Evolutionary conservation across 2,329 filamentous ascomycete species (phyloP), one percentile per base, ranked within the genome.

Genomic region (Lasiodiplodia citricola): DNA sequence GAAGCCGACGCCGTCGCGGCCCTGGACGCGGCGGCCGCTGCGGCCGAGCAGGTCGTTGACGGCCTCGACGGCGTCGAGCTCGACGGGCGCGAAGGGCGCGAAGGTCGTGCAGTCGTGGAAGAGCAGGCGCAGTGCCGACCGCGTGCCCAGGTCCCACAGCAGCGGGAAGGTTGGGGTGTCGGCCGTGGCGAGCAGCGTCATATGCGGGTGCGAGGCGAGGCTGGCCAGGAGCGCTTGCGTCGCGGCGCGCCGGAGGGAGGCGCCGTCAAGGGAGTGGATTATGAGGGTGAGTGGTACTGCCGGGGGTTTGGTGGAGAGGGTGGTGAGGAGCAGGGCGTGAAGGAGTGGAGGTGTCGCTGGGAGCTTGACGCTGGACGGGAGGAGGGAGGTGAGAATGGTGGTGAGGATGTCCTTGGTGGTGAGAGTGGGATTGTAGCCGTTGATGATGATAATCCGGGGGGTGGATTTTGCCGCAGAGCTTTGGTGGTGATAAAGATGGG

Each of bases 41-140:
- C 93, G 89, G 57, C 94, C 94, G 0, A 98, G 87, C 0, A 97
- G 86, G 74, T 92, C 90, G 78, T 97, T 92, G 16, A 98, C 94
- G 71, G 94, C 92, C 77, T 98, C 94, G 3, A 98, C 93, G 2
- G 92, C 89, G 75, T 97, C 93, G 8, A 93, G 82, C 78, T 97
- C 94, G 52, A 23, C 25, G 3, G 56, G 63, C 13, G 87, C 85
- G 73, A 92, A 93, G 0, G 92, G 86, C 0, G 87, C 85, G 76
- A 97, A 97, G 0, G 96, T 98, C 0, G 96, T 98, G 75, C 91
- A 91, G 81, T 99, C 94, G 82, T 99, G 96, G 80, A 96, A 97
- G 35, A 93, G 83, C 73, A 97, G 94, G 78, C 92, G 92, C 80
- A 94, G 93, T 35, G 92, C 88, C 18, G 93, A 91, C 57, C 92